A percentile compares a stretch with the other conserved stretches of the same genome.
These are phyloP conservation scores for Lactarius trivialis DNA, from an alignment of 768 basidiomycete species.

Conservation along the genomic window DNA sequence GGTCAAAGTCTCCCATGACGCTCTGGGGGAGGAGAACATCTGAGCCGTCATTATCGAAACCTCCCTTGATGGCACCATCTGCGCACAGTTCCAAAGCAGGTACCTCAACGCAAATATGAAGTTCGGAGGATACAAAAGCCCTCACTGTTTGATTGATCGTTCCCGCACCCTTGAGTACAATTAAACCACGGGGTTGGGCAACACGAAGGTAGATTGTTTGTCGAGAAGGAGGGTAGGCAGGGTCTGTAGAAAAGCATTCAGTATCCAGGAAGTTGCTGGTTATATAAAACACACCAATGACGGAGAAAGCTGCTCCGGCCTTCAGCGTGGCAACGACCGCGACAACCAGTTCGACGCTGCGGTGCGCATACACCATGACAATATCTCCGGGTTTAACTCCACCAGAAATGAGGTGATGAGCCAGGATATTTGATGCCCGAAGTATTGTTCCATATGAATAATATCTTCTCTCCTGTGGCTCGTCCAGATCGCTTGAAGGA, in stretches of 20 bases:
- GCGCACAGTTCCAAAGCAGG: slow-evolving; percentile 76
- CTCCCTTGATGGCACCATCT: slow-evolving; percentile 61
- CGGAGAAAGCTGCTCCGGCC: slow-evolving; percentile 93
- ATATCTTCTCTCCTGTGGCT: slow-evolving; percentile 45
- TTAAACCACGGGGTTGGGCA: slow-evolving; percentile 82
- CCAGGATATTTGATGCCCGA: slow-evolving; percentile 79
- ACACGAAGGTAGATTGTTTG: slow-evolving; percentile 92
- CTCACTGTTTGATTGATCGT: slow-evolving; percentile 72
- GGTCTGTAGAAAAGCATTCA: slow-evolving; percentile 49
- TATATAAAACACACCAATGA: slow-evolving; percentile 64
- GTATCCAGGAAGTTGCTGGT: slow-evolving; percentile 1
- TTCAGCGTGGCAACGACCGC: slow-evolving; percentile 96
- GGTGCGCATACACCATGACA: slow-evolving; percentile 95
- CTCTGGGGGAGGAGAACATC: slow-evolving; percentile 59
- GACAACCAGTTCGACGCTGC: slow-evolving; percentile 93
- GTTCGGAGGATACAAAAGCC: slow-evolving; percentile 68
- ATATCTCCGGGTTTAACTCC: slow-evolving; percentile 92
- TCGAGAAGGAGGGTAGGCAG: slow-evolving; percentile 89
- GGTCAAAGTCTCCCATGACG: slow-evolving; percentile 60
- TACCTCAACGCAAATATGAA: slow-evolving; percentile 85
- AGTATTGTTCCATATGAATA: slow-evolving; percentile 81
- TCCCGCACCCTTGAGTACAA: slow-evolving; percentile 89
- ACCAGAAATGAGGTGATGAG: slow-evolving; percentile 79
- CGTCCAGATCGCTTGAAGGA: slow-evolving; percentile 34
- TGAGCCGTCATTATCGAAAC: slow-evolving; percentile 34